Evolutionary conservation across 768 basidiomycete species (phyloP).

Genomic region (Galerina sulciceps): DNA sequence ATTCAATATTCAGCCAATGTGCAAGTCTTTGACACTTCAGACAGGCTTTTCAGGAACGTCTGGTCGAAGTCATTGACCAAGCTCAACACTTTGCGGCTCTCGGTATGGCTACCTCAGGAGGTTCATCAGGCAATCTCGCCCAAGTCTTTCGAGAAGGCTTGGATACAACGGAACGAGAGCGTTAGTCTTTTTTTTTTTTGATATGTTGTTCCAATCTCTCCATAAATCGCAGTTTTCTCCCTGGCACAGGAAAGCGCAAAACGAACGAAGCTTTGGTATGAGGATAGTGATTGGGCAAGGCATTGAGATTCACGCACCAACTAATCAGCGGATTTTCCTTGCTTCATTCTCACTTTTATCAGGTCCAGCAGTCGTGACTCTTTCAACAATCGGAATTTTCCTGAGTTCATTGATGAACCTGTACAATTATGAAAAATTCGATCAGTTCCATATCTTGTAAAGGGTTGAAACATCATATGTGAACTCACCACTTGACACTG

Average conservation of each 20-base stretch:
- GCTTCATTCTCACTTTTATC: slow-evolving; percentile 9
- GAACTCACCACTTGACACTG: slow-evolving; percentile 76
- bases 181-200: slow-evolving; percentile 51
- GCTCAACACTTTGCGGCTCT: slow-evolving; percentile 86
- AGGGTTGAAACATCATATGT: not conserved
- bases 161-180: slow-evolving; percentile 89
- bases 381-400: slow-evolving; percentile 30
- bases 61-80: slow-evolving; percentile 83
- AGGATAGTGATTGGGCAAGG: slow-evolving; percentile 62
- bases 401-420: slow-evolving; percentile 75
- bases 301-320: slow-evolving; percentile 36
- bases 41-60: slow-evolving; percentile 77
- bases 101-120: slow-evolving; percentile 60
- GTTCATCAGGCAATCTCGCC: slow-evolving; percentile 58
- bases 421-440: slow-evolving; percentile 21
- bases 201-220: slow-evolving; percentile 2
- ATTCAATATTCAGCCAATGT: not conserved
- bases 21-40: not conserved
- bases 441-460: too few species aligned
- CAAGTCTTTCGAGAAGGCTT: slow-evolving; percentile 89
- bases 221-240: slow-evolving; percentile 65
- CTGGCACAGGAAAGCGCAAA: slow-evolving; percentile 84
- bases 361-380: not conserved
- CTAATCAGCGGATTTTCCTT: slow-evolving; percentile 12
- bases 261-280: slow-evolving; percentile 84